Percentiles rank a stretch among this genome's conserved stretches.
Evolutionary conservation across 345 rosid genomes (phyloP).

Genomic region (Salix suchowensis): DNA sequence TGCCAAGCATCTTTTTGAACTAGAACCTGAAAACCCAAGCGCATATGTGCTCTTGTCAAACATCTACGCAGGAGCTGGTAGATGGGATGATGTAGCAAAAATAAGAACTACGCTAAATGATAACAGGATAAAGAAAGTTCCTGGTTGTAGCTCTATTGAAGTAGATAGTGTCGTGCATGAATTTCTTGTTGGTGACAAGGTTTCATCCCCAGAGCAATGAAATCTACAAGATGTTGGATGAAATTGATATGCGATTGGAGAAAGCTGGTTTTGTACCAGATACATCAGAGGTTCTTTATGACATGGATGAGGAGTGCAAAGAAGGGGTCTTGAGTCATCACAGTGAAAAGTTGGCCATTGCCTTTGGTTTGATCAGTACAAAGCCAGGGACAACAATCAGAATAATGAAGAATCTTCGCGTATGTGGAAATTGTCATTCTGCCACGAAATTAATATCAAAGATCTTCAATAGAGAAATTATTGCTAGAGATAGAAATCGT

Average conservation of each 20-base stretch:
- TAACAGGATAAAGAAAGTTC: constrained; percentile 64
- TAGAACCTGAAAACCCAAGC: constrained; percentile 57
- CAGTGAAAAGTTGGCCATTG: constrained; percentile 74
- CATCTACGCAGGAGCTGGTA: constrained; percentile 68
- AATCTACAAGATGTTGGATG: constrained; percentile 63
- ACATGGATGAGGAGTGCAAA: constrained; percentile 75
- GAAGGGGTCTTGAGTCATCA: constrained; percentile 68
- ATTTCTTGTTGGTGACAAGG: constrained; percentile 67
- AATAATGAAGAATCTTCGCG: constrained; percentile 76
- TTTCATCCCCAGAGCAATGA: constrained; percentile 50
- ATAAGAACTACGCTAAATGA: constrained; percentile 48
- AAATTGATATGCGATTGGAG: constrained; percentile 48
- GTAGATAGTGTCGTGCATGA: constrained; percentile 65
- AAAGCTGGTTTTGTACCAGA: constrained; percentile 59
- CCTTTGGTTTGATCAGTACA: constrained; percentile 74
- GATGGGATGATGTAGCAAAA: constrained; percentile 68
- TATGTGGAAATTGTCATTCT: constrained; percentile 67
- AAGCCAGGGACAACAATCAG: constrained; percentile 68
- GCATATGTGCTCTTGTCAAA: constrained; percentile 68
- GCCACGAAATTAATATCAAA: constrained; percentile 69
- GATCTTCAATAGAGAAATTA: constrained; percentile 69
- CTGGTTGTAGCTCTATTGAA: constrained; percentile 73
- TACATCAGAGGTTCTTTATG: constrained; percentile 62
- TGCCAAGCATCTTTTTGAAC: constrained; percentile 46
- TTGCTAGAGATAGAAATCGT: constrained; percentile 71